Evolutionary conservation across 2,329 filamentous ascomycete species (phyloP).

Genomic region (Fusarium ambrosium): DNA sequence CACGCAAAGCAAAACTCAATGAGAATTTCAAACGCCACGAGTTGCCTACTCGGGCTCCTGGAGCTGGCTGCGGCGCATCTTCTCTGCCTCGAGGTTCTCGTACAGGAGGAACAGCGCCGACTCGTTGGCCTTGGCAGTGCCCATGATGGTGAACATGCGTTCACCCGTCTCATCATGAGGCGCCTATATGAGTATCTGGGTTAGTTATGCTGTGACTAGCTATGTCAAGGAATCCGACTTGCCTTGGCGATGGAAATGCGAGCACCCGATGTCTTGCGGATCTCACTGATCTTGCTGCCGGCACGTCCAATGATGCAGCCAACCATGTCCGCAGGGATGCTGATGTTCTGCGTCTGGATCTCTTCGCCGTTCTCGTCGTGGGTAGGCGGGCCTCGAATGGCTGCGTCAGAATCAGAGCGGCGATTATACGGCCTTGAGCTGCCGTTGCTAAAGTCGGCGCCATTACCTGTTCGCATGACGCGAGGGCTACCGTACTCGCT

Average conservation of each 20-base stretch:
- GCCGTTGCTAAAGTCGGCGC: slow-evolving; percentile 95
- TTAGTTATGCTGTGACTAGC: slow-evolving; percentile 6
- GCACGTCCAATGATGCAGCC: slow-evolving; percentile 98
- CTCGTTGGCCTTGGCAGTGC: slow-evolving; percentile 92
- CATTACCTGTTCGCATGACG: slow-evolving; percentile 96
- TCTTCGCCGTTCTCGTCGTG: slow-evolving; percentile 98
- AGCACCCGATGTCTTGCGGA: slow-evolving; percentile 94
- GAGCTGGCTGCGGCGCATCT: slow-evolving; percentile 94
- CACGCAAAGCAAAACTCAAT: slow-evolving; percentile 49
- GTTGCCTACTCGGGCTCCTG: slow-evolving; percentile 64
- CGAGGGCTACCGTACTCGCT: slow-evolving; percentile 73
- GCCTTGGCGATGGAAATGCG: slow-evolving; percentile 97
- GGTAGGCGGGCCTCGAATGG: slow-evolving; percentile 83
- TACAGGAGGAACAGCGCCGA: slow-evolving; percentile 96
- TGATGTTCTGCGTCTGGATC: slow-evolving; percentile 99
- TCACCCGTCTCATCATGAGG: slow-evolving; percentile 98
- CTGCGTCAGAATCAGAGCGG: slow-evolving; percentile 86
- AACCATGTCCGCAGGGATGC: slow-evolving; percentile 99
- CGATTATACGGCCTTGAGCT: slow-evolving; percentile 75
- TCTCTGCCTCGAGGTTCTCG: slow-evolving; percentile 98
- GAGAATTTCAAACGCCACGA: slow-evolving; percentile 10
- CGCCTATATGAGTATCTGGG: slow-evolving; percentile 62
- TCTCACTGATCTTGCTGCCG: slow-evolving; percentile 98
- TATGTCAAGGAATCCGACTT: slow-evolving; percentile 37
- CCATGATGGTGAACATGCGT: slow-evolving; percentile 99